Conservation (phyloP, 192 early-diverging fungal species). For the Dissophora ornata region DNA sequence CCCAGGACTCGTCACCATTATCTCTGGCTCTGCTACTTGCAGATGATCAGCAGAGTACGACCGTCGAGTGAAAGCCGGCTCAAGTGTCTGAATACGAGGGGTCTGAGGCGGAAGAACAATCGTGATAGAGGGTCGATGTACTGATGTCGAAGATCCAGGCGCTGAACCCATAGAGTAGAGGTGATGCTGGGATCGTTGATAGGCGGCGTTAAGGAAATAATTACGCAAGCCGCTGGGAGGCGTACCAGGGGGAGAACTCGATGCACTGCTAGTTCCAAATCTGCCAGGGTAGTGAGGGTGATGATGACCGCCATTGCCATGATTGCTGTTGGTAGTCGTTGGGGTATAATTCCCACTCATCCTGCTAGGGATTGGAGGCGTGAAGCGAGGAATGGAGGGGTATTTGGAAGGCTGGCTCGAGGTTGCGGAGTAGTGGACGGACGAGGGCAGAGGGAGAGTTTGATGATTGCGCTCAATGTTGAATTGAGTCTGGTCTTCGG, state of each 20-base stretch:
- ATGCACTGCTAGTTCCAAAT: slow-evolving; percentile 38
- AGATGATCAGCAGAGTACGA: slow-evolving; percentile 38
- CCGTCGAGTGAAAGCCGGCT: background rate
- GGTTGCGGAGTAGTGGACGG: background rate
- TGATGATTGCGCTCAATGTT: slow-evolving; percentile 45
- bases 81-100: background rate
- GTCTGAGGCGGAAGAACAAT: background rate
- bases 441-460: slow-evolving; percentile 9
- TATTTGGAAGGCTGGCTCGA: slow-evolving; percentile 21
- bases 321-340: background rate
- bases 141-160: background rate
- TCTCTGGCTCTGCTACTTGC: slow-evolving; percentile 17
- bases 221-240: slow-evolving; percentile 35
- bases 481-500: slow-evolving; percentile 11
- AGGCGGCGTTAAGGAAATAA: slow-evolving; percentile 42
- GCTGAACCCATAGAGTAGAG: slow-evolving; percentile 14
- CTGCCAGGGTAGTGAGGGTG: background rate
- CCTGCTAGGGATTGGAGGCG: slow-evolving; percentile 17
- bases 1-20: slow-evolving; percentile 16
- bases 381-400: slow-evolving; percentile 45
- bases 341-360: slow-evolving; percentile 42
- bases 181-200: slow-evolving; percentile 29
- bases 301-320: background rate
- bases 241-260: slow-evolving; percentile 44
- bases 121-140: slow-evolving; percentile 19